Evolutionary conservation across 2,329 filamentous ascomycete species (phyloP), one percentile per base, ranked within the genome.

Genomic region (Orbilia oligospora): DNA sequence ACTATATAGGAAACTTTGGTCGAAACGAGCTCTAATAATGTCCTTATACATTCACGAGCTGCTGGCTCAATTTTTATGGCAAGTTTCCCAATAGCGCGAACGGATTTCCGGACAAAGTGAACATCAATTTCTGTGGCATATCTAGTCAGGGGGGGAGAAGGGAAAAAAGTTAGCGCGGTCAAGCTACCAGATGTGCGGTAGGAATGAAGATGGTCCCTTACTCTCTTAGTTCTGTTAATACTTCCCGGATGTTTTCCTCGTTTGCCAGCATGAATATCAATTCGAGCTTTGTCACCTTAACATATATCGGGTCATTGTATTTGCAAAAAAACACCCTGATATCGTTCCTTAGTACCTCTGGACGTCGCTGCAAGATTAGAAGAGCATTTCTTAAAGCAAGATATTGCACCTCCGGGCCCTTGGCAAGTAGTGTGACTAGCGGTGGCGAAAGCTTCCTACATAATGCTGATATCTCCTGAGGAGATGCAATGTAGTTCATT

Each of bases 261-360:
- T 90, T 97, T 6, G 96, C 96, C 77, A 99, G 89, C 96, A 98
- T 99, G 85, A 99, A 99, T 81, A 99, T 98, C 82, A 99, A 89
- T 85, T 99, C 96, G 63, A 99, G 88, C 85, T 99, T 99, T 16
- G 96, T 99, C 65, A 99, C 96, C 85, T 99, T 99, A 86, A 99
- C 96, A 84, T 98, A 99, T 80, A 99, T 99, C 0, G 96, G 96
- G 83, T 99, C 96, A 84, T 99, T 99, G 86, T 99, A 99, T 87
- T 99, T 99, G 90, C 96, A 99, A 86, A 99, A 99, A 86, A 99
- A 99, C 36, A 99, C 96, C 56, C 96, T 90, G 80, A 99, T 98
- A 84, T 99, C 96, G 85, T 97, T 98, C 80, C 94, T 90, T 68
- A 99, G 86, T 8, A 99, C 95, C 83, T 98, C 96, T 0, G 96